These are phyloP conservation scores for Acacia pycnantha DNA, from an alignment of 331 rosid species.

Conservation along the genomic window DNA sequence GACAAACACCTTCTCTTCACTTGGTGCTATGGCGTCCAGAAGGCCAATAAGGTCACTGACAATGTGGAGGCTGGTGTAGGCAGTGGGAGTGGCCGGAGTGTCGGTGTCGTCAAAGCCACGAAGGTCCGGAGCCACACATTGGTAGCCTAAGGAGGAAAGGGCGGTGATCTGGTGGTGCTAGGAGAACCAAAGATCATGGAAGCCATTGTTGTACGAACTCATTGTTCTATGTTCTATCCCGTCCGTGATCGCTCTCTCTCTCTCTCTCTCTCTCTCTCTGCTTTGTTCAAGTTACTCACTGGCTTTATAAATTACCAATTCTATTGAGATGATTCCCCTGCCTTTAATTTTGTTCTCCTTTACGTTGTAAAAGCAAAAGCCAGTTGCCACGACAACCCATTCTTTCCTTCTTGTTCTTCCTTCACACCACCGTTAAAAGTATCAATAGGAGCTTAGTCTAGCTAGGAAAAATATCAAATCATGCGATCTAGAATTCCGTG, in stretches of 20 bases:
- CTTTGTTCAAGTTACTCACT: slow-evolving; percentile 33
- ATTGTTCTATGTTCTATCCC: neutral
- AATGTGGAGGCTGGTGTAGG: slow-evolving; percentile 57
- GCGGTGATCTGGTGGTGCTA: slow-evolving; percentile 77
- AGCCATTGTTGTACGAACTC: slow-evolving; percentile 74
- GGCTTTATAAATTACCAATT: neutral
- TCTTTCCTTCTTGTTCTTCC: too few relatives aligned
- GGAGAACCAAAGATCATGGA: slow-evolving; percentile 73
- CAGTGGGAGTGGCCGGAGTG: slow-evolving; percentile 24
- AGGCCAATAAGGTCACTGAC: slow-evolving; percentile 66
- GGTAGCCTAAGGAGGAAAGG: slow-evolving; percentile 58
- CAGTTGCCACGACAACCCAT: neutral
- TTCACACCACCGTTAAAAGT: too few relatives aligned
- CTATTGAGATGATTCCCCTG: too few relatives aligned
- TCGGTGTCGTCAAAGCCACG: slow-evolving; percentile 80
- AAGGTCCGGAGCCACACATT: slow-evolving; percentile 70
- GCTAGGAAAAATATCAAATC: too few relatives aligned
- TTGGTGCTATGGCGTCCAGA: slow-evolving; percentile 24
- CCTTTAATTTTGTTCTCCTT: too few relatives aligned
- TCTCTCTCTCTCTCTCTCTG: slow-evolving; percentile 45
- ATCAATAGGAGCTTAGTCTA: too few relatives aligned
- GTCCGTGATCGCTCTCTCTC: too few relatives aligned
- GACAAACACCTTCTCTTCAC: slow-evolving; percentile 33
- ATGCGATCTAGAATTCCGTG: too few relatives aligned
- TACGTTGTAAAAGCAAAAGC: neutral